Conservation (phyloP, 495 filamentous ascomycete species). For the Neurospora discreta region DNA sequence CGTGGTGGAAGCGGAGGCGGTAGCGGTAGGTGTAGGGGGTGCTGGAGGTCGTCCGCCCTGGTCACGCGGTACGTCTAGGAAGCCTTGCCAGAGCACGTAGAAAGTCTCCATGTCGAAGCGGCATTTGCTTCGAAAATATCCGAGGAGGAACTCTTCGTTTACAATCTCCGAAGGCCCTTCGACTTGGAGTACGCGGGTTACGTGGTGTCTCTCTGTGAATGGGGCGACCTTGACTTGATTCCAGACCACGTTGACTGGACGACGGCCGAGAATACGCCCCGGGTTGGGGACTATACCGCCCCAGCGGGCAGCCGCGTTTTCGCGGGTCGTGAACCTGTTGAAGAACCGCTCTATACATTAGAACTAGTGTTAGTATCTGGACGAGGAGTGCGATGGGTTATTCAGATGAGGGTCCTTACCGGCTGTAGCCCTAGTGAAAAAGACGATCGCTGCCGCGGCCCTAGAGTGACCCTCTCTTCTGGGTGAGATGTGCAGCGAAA, state of each 20-base stretch:
- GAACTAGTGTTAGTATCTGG: rapidly evolving
- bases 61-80: background rate
- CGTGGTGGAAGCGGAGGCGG: too few species aligned
- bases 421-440: constrained; percentile 22
- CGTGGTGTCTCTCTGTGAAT: rapidly evolving
- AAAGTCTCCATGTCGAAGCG: constrained; percentile 11
- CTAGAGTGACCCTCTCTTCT: constrained; percentile 12
- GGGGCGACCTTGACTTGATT: constrained; percentile 5
- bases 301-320: background rate
- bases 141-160: constrained; percentile 7
- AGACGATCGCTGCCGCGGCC: constrained; percentile 27
- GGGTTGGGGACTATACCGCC: background rate
- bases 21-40: too few species aligned
- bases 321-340: background rate
- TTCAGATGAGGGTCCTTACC: background rate
- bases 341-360: constrained; percentile 9
- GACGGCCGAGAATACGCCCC: background rate
- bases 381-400: background rate
- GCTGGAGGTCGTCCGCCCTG: too few species aligned
- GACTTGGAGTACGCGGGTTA: background rate
- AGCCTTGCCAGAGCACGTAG: background rate
- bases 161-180: background rate
- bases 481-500: constrained; percentile 24
- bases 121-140: constrained; percentile 14
- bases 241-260: background rate